Percentiles rank a stretch among this genome's conserved stretches.
Conservation (phyloP, 352 stramenopile genomes). For the Blastocystis sp. region DNA sequence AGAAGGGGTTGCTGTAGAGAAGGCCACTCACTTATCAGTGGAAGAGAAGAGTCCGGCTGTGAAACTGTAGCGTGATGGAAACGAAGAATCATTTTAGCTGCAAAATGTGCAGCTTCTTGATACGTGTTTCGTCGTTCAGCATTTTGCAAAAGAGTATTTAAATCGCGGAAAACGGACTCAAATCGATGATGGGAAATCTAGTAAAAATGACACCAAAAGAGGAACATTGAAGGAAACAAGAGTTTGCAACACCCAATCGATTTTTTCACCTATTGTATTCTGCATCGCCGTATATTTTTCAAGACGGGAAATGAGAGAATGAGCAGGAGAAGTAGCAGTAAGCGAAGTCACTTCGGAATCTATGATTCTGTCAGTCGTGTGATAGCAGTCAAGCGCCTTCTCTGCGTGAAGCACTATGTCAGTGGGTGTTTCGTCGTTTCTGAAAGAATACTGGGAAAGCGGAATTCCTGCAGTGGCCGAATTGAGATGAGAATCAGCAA, state of each 20-base stretch:
- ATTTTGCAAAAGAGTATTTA: neutral
- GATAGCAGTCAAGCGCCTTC: slow-evolving; percentile 15
- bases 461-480: neutral
- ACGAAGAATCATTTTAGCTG: neutral
- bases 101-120: neutral
- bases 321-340: neutral
- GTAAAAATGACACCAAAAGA: neutral
- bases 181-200: neutral
- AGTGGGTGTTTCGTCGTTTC: neutral
- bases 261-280: neutral
- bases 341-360: neutral
- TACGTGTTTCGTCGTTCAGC: neutral
- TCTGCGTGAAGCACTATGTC: neutral
- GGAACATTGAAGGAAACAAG: neutral
- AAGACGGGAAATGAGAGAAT: neutral
- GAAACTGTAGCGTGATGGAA: neutral
- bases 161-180: neutral
- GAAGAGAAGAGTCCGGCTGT: neutral
- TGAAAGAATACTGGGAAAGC: neutral
- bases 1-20: neutral
- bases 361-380: neutral
- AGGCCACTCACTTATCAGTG: neutral
- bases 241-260: neutral
- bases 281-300: neutral
- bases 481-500: neutral